A percentile compares a stretch with the other conserved stretches of the same genome.
Evolutionary conservation across 2,329 filamentous ascomycete genomes (phyloP).

Genomic region (Pseudogymnoascus sp.): DNA sequence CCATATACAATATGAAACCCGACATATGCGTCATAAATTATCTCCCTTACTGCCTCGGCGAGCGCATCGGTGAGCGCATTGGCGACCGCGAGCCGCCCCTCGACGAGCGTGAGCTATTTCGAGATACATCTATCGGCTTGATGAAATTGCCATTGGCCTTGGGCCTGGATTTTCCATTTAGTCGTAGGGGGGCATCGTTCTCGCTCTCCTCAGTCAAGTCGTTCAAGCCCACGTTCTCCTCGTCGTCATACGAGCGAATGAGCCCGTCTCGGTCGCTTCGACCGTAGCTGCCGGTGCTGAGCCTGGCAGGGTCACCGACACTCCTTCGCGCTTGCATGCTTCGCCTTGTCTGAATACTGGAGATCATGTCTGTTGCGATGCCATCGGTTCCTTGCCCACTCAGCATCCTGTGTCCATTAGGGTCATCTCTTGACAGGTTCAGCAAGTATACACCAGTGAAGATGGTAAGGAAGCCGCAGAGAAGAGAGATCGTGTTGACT

Average conservation of each 20-base stretch:
- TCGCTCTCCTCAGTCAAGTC: constrained; percentile 75
- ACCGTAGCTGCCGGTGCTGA: constrained; percentile 54
- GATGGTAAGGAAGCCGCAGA: constrained; percentile 89
- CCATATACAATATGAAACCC: constrained; percentile 1
- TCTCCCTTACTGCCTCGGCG: not conserved
- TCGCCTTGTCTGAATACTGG: constrained; percentile 78
- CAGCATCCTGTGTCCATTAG: constrained; percentile 64
- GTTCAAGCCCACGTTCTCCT: constrained; percentile 64
- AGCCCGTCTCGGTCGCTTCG: constrained; percentile 68
- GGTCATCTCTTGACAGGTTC: constrained; percentile 89
- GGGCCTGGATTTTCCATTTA: not conserved
- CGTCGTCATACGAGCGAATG: constrained; percentile 84
- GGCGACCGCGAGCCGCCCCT: not conserved
- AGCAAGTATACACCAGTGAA: constrained; percentile 93
- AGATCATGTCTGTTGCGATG: constrained; percentile 85
- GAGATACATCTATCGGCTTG: not conserved
- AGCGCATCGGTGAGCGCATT: not conserved
- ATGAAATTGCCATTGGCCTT: constrained; percentile 1
- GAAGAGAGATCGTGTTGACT: constrained; percentile 84
- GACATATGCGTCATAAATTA: constrained; percentile 2
- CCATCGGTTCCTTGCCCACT: constrained; percentile 60
- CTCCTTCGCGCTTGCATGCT: constrained; percentile 88
- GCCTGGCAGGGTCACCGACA: constrained; percentile 45
- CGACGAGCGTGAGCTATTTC: constrained; percentile 3
- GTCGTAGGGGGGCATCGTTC: constrained; percentile 38